These are phyloP conservation scores for Excoecaria agallocha DNA, from an alignment of 345 rosid species.

Conservation along the genomic window DNA sequence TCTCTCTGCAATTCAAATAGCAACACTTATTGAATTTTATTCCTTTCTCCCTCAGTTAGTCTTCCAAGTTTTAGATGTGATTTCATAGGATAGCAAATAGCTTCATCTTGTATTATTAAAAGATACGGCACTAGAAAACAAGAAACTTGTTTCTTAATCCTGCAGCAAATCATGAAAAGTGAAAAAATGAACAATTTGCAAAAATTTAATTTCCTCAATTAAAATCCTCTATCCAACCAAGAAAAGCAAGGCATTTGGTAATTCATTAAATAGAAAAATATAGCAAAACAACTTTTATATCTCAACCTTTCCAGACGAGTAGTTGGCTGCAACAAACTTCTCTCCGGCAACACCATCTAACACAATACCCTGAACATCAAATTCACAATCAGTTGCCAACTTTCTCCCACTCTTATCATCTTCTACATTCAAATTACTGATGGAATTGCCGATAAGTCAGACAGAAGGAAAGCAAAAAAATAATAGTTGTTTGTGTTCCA, in stretches of 20 bases:
- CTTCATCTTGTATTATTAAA: conserved; percentile 44
- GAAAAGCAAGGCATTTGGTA: conserved; percentile 11
- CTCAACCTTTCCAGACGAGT: conserved; percentile 77
- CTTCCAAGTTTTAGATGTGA: conserved; percentile 39
- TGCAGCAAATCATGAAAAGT: conserved; percentile 46
- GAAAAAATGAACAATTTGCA: conserved; percentile 36
- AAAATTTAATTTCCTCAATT: conserved; percentile 14
- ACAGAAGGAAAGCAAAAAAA: not conserved
- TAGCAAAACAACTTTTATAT: not conserved
- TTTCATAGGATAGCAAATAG: conserved; percentile 38
- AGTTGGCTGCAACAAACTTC: conserved; percentile 88
- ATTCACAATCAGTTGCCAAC: conserved; percentile 21
- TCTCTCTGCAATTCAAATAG: conserved; percentile 71
- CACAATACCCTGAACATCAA: conserved; percentile 63
- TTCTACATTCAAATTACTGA: not conserved
- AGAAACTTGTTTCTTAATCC: conserved; percentile 47
- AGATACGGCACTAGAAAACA: conserved; percentile 46
- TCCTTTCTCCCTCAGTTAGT: conserved; percentile 39
- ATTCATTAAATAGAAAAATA: conserved; percentile 1
- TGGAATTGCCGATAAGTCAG: not conserved
- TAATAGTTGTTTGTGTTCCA: not conserved
- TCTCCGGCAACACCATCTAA: conserved; percentile 58
- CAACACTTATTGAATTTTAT: conserved; percentile 50
- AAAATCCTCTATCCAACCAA: conserved; percentile 13
- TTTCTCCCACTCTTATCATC: not conserved